These are phyloP conservation scores for Eucalyptus tenuipes DNA, from an alignment of 345 rosid genomes.

Conservation along the genomic window DNA sequence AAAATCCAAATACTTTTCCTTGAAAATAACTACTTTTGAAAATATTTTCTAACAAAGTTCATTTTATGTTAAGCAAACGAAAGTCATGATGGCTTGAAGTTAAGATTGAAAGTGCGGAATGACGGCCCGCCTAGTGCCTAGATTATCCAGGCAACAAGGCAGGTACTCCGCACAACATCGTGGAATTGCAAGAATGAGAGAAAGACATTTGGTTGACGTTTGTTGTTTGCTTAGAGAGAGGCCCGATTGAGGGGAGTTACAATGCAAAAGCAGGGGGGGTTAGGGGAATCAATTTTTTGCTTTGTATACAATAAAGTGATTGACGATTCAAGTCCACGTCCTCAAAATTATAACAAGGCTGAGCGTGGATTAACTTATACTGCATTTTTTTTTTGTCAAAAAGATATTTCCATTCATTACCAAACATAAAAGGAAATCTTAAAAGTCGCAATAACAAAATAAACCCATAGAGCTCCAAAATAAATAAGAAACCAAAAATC, in stretches of 20 bases:
- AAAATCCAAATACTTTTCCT: neutral
- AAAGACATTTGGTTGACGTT: neutral
- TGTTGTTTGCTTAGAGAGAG: neutral
- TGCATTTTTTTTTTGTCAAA: too few species aligned
- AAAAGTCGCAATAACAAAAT: too few species aligned
- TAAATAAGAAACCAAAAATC: too few species aligned
- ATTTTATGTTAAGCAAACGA: neutral
- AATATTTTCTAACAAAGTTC: neutral
- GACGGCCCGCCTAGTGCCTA: neutral
- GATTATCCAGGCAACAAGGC: neutral
- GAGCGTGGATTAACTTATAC: neutral
- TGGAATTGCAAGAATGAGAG: neutral
- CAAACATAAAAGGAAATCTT: too few species aligned
- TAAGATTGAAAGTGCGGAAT: too few species aligned
- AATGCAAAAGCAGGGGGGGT: neutral
- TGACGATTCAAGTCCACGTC: neutral
- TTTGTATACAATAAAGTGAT: rapidly evolving
- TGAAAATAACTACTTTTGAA: neutral
- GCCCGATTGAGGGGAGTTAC: neutral
- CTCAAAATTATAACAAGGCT: neutral
- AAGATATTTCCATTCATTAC: too few species aligned
- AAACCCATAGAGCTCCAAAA: too few species aligned
- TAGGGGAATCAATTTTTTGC: neutral
- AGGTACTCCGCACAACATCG: neutral
- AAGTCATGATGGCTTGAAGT: neutral